Conservation (phyloP, 2,329 filamentous ascomycete species). For the Botrytis galanthina region DNA sequence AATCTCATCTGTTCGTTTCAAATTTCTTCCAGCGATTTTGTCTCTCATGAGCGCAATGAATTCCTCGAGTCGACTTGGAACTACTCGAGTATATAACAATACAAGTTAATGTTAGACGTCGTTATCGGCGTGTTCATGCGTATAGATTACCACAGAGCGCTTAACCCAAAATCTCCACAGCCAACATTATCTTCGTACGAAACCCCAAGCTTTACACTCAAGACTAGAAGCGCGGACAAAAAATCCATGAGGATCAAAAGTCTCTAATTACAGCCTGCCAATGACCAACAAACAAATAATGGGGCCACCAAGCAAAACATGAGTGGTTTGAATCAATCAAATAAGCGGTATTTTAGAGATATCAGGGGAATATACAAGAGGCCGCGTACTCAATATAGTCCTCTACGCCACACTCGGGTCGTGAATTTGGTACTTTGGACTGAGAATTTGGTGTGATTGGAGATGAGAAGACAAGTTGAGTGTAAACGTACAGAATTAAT, state of each 20-base stretch:
- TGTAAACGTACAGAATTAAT: background rate
- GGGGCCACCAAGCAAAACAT: background rate
- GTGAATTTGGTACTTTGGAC: background rate
- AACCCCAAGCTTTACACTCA: background rate
- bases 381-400: background rate
- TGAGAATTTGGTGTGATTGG: background rate
- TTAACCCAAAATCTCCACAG: background rate
- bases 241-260: background rate
- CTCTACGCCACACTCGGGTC: background rate
- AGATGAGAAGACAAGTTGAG: background rate
- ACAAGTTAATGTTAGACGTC: background rate
- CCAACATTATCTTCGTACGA: background rate
- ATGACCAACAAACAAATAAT: conserved; percentile 1
- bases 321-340: background rate
- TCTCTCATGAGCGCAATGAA: background rate
- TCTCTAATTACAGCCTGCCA: background rate
- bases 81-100: background rate
- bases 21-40: background rate
- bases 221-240: background rate
- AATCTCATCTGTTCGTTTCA: background rate
- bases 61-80: background rate
- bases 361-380: background rate
- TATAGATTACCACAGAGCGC: background rate
- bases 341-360: background rate
- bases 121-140: too few species aligned